Evolutionary conservation across 257 asterid species (phyloP).

Genomic region (Petrea volubilis): DNA sequence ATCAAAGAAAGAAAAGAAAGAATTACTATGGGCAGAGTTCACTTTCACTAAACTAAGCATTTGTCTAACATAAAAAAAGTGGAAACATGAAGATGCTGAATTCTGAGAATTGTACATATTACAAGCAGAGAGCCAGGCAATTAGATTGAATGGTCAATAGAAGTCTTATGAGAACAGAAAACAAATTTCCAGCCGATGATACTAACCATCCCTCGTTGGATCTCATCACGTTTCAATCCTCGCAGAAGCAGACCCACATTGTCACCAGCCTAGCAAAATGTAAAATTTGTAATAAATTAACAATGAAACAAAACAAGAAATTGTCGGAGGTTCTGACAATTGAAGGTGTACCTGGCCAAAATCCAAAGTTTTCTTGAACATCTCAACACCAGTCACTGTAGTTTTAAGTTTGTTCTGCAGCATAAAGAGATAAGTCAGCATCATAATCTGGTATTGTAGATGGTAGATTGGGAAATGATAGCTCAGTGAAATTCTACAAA

Average conservation of each 20-base stretch:
- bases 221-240: slow-evolving; percentile 93
- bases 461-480: neutral
- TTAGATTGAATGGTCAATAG: neutral
- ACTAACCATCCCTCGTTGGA: slow-evolving; percentile 91
- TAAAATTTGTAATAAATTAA: slow-evolving; percentile 1
- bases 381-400: slow-evolving; percentile 95
- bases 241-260: slow-evolving; percentile 96
- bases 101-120: neutral
- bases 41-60: no score
- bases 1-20: neutral
- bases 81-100: neutral
- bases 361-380: slow-evolving; percentile 97
- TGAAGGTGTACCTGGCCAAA: slow-evolving; percentile 69
- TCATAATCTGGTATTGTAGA: slow-evolving; percentile 12
- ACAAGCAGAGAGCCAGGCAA: neutral
- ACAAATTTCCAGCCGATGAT: slow-evolving; percentile 10
- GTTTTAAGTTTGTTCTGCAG: slow-evolving; percentile 77
- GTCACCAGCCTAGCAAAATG: slow-evolving; percentile 86
- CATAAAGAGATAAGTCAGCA: slow-evolving; percentile 16
- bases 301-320: neutral
- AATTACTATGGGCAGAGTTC: no score
- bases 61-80: neutral
- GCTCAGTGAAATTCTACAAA: neutral
- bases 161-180: neutral
- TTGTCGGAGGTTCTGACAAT: neutral